Conservation (phyloP, 352 stramenopile species). For the Phytophthora vignae region DNA sequence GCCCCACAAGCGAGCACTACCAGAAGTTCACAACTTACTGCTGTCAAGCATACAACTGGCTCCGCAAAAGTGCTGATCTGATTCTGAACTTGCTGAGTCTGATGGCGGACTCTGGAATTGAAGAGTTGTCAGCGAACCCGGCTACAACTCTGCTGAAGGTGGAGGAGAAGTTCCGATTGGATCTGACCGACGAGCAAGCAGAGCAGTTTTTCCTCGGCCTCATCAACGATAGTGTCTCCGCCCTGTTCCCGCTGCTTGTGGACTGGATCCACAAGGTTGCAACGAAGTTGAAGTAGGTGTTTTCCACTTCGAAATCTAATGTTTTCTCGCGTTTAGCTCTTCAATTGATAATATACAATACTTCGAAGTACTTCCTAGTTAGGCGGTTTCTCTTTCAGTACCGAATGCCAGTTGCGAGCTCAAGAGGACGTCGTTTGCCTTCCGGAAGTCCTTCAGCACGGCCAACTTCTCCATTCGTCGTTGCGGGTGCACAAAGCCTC, state of each 20-base stretch:
- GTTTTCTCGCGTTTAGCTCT: slow-evolving; percentile 17
- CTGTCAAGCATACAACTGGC: slow-evolving; percentile 93
- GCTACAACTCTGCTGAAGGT: slow-evolving; percentile 90
- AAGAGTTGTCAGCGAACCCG: slow-evolving; percentile 89
- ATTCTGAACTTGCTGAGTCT: slow-evolving; percentile 99
- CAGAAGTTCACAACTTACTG: slow-evolving; percentile 94
- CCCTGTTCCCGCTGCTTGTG: slow-evolving; percentile 90
- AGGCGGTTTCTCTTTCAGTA: slow-evolving; percentile 26
- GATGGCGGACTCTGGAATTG: slow-evolving; percentile 99
- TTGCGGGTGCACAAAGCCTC: slow-evolving; percentile 12
- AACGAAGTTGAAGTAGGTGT: slow-evolving; percentile 61
- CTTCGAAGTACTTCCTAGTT: slow-evolving; percentile 10
- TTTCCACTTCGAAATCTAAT: slow-evolving; percentile 12
- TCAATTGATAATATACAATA: slow-evolving; percentile 33
- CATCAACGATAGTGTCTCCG: slow-evolving; percentile 96
- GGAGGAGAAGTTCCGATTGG: slow-evolving; percentile 97
- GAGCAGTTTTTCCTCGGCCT: slow-evolving; percentile 97
- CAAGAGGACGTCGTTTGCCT: slow-evolving; percentile 49
- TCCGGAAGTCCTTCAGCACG: slow-evolving; percentile 62
- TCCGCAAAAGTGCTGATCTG: slow-evolving; percentile 98
- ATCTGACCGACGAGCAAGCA: slow-evolving; percentile 97
- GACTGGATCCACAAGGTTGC: slow-evolving; percentile 91
- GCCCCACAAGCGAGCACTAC: slow-evolving; percentile 92
- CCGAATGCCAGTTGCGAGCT: slow-evolving; percentile 46
- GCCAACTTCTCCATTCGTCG: slow-evolving; percentile 33